Evolutionary conservation across 768 basidiomycete genomes (phyloP).

Genomic region (Podaxis pistillaris): DNA sequence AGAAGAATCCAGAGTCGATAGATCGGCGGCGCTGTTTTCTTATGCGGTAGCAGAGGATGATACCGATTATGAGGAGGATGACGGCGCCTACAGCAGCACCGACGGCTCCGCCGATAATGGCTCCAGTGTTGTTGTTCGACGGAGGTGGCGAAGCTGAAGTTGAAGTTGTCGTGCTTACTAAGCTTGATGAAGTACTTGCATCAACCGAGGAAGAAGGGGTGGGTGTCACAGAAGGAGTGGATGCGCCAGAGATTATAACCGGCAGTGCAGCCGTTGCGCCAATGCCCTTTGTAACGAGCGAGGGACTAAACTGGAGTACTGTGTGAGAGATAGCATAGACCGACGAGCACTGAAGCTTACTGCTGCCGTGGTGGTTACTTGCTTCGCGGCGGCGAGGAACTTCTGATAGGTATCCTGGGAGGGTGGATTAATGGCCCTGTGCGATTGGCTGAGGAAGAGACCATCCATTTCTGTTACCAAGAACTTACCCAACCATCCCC

Average conservation of each 20-base stretch:
- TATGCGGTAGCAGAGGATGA: slow-evolving; percentile 15
- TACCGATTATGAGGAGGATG: slow-evolving; percentile 8
- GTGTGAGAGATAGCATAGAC: background rate
- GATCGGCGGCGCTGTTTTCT: slow-evolving; percentile 8
- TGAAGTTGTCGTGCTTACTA: slow-evolving; percentile 8
- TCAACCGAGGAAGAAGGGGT: slow-evolving; percentile 6
- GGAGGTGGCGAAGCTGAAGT: slow-evolving; percentile 13
- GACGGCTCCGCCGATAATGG: slow-evolving; percentile 22
- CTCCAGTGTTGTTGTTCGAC: slow-evolving; percentile 12
- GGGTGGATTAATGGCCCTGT: slow-evolving; percentile 37
- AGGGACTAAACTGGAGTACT: slow-evolving; percentile 22
- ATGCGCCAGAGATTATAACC: background rate
- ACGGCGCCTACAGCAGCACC: slow-evolving; percentile 18
- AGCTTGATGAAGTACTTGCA: slow-evolving; percentile 6
- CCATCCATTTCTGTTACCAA: background rate
- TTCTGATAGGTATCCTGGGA: slow-evolving; percentile 21
- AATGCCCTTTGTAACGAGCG: slow-evolving; percentile 27
- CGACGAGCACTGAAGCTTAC: slow-evolving; percentile 19
- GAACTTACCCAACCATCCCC: slow-evolving; percentile 39
- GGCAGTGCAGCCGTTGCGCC: slow-evolving; percentile 32
- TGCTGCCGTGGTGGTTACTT: slow-evolving; percentile 23
- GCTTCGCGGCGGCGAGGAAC: slow-evolving; percentile 28
- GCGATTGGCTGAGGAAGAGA: background rate
- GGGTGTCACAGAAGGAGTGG: slow-evolving; percentile 15
- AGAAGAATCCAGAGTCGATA: slow-evolving; percentile 17